Base-by-base conservation (phyloP, 371 early-diverging fungal species). In the Fennellomyces sp. region DNA sequence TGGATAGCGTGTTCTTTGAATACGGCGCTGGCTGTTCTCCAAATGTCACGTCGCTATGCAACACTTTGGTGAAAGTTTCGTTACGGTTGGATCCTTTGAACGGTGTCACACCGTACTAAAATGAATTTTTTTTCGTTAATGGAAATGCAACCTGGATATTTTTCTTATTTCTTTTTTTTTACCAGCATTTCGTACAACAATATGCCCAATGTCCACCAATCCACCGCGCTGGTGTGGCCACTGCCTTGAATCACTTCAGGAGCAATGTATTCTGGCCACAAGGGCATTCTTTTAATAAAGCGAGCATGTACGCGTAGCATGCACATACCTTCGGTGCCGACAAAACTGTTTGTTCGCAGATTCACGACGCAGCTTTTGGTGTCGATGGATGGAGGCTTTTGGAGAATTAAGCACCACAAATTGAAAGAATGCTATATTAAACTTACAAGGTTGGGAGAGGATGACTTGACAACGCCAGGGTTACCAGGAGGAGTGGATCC, bases 131-230 rank as follows among this genome's bases (percentile, higher is more conserved):
- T 17, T 31, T 2, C 4, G 12, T 31, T 52, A 33, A 25, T 48
- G 17, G 27, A 31, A 29, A 19, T 29, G 3, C 29, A 52, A 27
- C 17, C 5, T 17, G 19, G 26, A 7, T 6, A 17, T 3, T 3
- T 2, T 13, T 33, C 25, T 26, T 17, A 12, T 30, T 53, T 33
- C 1, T 10, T 17, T 41, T 41, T 41, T 19, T 17, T 69, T 78
- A 88, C 90, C 67, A 97, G 84, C 96, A 99, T 96, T 75, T 98
- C 98, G 69, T 92, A 99, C 3, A 99, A 83, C 31, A 99, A 80
- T 26, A 99, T 95, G 13, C 99, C 39, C 73, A 99, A 71, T 13
- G 98, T 95, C 99, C 99, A 99, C 94, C 99, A 97, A 77, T 99
- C 99, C 6, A 97, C 97, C 1, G 90, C 86, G 64, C 87, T 88